phyloP scores from a whole-genome alignment of 306 rosid genomes.

The Alnus rubra region DNA sequence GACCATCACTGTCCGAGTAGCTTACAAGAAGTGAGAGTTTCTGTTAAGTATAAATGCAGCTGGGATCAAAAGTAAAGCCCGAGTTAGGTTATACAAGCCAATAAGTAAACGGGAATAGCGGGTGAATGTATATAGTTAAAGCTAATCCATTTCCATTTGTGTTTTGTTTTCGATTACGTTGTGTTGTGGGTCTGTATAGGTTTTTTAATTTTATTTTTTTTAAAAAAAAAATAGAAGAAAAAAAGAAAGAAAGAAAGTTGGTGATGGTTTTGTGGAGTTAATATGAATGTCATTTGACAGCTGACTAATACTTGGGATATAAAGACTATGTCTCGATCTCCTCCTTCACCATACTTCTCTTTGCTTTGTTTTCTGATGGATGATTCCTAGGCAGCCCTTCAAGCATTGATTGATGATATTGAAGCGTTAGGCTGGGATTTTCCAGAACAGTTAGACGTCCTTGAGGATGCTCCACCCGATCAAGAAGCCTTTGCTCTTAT shows the following conservation, averaged over 20 bases:
- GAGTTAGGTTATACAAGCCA: constrained; percentile 27
- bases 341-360: too few species aligned
- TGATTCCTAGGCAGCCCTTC: too few species aligned
- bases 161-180: not conserved
- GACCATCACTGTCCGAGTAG: not conserved
- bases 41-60: not conserved
- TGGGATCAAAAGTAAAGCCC: constrained; percentile 25
- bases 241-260: too few species aligned
- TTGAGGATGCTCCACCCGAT: too few species aligned
- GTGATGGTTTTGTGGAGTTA: not conserved
- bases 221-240: too few species aligned
- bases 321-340: too few species aligned
- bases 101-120: constrained; percentile 28
- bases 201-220: not conserved
- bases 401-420: too few species aligned
- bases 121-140: constrained; percentile 31
- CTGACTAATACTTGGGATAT: not conserved
- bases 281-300: not conserved
- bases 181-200: not conserved
- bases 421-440: too few species aligned
- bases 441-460: too few species aligned
- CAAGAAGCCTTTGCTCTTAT: too few species aligned
- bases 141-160: not conserved
- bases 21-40: not conserved
- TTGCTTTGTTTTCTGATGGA: too few species aligned